A percentile compares a stretch with the other conserved stretches of the same genome.
Conservation (phyloP, 148 eudicot genomes). For the Dianthus caryophyllus region DNA sequence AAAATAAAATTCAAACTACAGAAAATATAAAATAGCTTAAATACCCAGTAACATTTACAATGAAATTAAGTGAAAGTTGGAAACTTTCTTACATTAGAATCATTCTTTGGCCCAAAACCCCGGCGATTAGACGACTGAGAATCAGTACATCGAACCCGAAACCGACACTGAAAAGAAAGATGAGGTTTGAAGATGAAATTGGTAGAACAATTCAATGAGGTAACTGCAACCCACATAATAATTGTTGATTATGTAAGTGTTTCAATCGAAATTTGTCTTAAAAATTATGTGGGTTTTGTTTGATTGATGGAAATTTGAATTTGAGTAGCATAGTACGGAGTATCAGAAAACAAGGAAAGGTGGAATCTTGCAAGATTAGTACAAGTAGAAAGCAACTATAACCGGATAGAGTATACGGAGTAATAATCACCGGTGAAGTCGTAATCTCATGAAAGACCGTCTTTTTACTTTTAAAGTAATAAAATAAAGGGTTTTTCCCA, state of each 20-base stretch:
- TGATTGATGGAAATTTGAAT: too few relatives aligned
- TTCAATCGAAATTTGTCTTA: too few relatives aligned
- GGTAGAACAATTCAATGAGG: slow-evolving; percentile 8
- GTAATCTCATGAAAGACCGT: too few relatives aligned
- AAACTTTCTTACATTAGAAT: slow-evolving; percentile 5
- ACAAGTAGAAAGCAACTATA: too few relatives aligned
- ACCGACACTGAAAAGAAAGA: neutral
- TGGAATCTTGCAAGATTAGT: neutral
- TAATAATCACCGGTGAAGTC: too few relatives aligned
- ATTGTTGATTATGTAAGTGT: neutral
- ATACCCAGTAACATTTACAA: neutral
- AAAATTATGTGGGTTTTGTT: too few relatives aligned
- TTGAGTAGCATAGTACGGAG: too few relatives aligned
- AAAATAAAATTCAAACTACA: neutral
- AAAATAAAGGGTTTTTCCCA: too few relatives aligned
- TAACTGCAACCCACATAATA: slow-evolving; percentile 16
- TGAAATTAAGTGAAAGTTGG: neutral
- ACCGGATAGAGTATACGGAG: too few relatives aligned
- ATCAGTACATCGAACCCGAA: slow-evolving; percentile 13
- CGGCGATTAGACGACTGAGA: slow-evolving; percentile 9
- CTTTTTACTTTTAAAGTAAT: too few relatives aligned
- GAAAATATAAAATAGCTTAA: neutral
- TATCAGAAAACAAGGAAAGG: too few relatives aligned
- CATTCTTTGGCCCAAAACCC: slow-evolving; percentile 13
- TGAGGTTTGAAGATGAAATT: slow-evolving; percentile 10